A percentile compares a stretch with the other conserved stretches of the same genome.
phyloP scores from a whole-genome alignment of 1,284 basidiomycete species.

The Cryptococcus floricola region DNA sequence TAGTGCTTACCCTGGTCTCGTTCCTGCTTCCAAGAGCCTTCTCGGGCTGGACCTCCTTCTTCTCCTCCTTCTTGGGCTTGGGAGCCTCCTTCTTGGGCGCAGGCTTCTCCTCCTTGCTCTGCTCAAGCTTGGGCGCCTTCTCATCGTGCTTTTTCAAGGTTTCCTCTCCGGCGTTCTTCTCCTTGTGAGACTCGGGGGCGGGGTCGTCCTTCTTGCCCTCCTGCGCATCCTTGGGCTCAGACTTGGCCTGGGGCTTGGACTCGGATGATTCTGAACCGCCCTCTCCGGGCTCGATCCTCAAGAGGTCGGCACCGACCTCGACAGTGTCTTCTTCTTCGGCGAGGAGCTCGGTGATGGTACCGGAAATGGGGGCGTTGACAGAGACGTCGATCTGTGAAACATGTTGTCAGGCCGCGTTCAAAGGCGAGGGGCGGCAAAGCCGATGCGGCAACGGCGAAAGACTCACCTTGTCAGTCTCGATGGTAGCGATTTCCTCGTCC shows the following conservation, averaged over 20 bases:
- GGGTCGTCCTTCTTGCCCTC: conserved; percentile 48
- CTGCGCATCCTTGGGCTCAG: conserved; percentile 48
- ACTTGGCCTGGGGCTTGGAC: conserved; percentile 40
- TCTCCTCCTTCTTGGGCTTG: conserved; percentile 43
- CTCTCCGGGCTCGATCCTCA: conserved; percentile 83
- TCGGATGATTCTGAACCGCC: conserved; percentile 13
- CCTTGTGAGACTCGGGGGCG: conserved; percentile 45
- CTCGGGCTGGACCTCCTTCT: conserved; percentile 19
- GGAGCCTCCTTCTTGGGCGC: conserved; percentile 50
- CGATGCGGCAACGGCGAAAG: background rate
- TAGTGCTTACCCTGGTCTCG: conserved; percentile 71
- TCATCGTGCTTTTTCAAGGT: conserved; percentile 51
- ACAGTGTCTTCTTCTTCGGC: conserved; percentile 93
- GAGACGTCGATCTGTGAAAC: conserved; percentile 82
- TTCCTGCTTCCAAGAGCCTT: conserved; percentile 55
- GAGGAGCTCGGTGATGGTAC: conserved; percentile 81
- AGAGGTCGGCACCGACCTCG: conserved; percentile 88
- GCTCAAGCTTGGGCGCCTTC: conserved; percentile 53
- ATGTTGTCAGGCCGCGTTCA: conserved; percentile 8
- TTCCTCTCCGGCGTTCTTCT: conserved; percentile 47
- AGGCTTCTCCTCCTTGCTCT: conserved; percentile 50
- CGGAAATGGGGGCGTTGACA: conserved; percentile 87
- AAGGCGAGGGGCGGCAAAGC: background rate
- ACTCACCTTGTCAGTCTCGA: conserved; percentile 95
- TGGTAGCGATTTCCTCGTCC: conserved; percentile 95